Evolutionary conservation across 352 stramenopile species (phyloP).

Genomic region (Globisporangium paroecandrum): DNA sequence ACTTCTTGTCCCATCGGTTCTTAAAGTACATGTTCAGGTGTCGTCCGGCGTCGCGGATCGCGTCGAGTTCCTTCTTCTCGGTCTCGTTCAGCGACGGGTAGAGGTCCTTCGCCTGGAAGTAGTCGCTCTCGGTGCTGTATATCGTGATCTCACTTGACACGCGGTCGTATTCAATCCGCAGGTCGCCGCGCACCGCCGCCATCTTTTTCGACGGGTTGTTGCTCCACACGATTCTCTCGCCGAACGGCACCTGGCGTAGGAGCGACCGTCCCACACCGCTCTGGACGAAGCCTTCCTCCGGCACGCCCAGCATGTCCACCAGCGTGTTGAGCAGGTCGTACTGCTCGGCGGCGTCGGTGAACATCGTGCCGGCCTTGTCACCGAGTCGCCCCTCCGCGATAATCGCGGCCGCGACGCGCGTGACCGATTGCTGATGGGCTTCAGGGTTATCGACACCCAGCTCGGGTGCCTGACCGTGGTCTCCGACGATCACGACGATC

Average conservation of each 20-base stretch:
- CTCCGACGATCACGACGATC: not conserved
- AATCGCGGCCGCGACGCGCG: not conserved
- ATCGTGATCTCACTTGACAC: not conserved
- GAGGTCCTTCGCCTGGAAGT: not conserved
- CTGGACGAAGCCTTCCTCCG: not conserved
- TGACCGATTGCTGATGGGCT: not conserved
- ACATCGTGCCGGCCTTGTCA: not conserved
- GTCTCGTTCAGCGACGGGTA: not conserved
- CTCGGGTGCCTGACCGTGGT: not conserved
- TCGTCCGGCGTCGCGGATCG: not conserved
- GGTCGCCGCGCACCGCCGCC: not conserved
- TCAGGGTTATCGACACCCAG: not conserved
- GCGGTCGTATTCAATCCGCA: not conserved
- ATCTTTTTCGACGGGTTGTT: not conserved
- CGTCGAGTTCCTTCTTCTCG: not conserved
- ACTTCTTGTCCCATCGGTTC: not conserved
- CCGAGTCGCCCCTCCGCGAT: not conserved
- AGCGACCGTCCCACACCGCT: not conserved
- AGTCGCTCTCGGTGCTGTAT: not conserved
- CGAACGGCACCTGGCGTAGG: not conserved
- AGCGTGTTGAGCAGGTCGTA: not conserved
- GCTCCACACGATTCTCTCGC: not conserved
- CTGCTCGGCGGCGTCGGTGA: not conserved
- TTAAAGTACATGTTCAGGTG: not conserved
- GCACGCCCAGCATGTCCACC: not conserved